Percentiles rank a stretch among this genome's conserved stretches.
These are phyloP conservation scores for Ustilago loliicola DNA, from an alignment of 1,284 basidiomycete species.

Conservation along the genomic window DNA sequence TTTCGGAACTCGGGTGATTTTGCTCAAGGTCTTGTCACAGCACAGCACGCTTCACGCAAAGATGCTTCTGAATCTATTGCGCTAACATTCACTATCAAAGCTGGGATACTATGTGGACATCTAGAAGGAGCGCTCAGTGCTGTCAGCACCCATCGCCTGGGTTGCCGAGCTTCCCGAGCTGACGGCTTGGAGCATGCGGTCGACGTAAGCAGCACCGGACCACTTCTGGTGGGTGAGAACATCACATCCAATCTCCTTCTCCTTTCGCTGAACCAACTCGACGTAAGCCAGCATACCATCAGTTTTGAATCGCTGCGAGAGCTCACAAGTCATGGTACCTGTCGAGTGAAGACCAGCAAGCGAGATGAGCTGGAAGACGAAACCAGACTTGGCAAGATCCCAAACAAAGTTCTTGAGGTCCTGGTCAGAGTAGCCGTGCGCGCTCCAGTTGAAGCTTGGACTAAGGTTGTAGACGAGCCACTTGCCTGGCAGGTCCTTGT, in stretches of 20 bases:
- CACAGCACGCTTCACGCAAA: neutral
- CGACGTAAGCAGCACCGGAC: constrained; percentile 67
- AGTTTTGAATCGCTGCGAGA: constrained; percentile 76
- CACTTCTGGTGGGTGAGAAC: constrained; percentile 70
- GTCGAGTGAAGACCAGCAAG: constrained; percentile 68
- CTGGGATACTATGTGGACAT: neutral
- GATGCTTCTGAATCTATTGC: neutral
- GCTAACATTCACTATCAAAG: neutral
- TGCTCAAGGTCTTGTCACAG: neutral
- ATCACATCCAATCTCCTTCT: constrained; percentile 68
- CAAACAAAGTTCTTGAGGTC: constrained; percentile 70
- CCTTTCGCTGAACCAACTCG: constrained; percentile 66
- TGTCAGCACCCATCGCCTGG: constrained; percentile 64
- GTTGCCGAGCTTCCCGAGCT: constrained; percentile 65
- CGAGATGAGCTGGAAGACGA: constrained; percentile 70
- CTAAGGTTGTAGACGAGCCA: constrained; percentile 94
- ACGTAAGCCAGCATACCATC: constrained; percentile 70
- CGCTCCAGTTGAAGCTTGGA: constrained; percentile 92
- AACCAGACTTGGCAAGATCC: constrained; percentile 67
- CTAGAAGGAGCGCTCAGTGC: constrained; percentile 60
- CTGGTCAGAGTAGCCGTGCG: constrained; percentile 81
- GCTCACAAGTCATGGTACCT: constrained; percentile 64
- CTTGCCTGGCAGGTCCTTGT: constrained; percentile 80
- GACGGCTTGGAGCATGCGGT: constrained; percentile 67
- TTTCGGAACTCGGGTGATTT: constrained; percentile 26